Evolutionary conservation across 2,329 filamentous ascomycete genomes (phyloP), one percentile per base, ranked within the genome.

Genomic region (Epichloe sp.): DNA sequence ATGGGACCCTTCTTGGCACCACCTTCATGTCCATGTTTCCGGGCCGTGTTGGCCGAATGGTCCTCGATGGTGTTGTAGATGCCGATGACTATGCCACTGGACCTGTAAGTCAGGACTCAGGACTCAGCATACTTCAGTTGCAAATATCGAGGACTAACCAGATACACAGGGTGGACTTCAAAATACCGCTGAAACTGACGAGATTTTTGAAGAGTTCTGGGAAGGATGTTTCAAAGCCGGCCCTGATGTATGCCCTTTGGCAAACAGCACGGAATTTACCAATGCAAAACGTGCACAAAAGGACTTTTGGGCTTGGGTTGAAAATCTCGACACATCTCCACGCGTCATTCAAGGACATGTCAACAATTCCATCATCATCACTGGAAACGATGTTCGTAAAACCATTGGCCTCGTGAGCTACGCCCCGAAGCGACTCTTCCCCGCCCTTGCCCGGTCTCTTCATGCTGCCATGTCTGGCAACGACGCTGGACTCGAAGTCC

Each of bases 41-140:
- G 0, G 63, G 56, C 0, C 59, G 64, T 2, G 59, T 74, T 2
- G 69, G 63, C 0, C 64, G 70, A 11, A 61, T 75, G 54, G 63
- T 73, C 3, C 59, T 71, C 2, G 69, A 70, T n/a, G 68, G 62
- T 1, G 63, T 71, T 5, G 57, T 56, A 3, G 64, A 71, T 48
- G 55, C 62, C 0, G 54, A 64, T 19, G 68, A 71, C 52, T 71
- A 71, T 48, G 48, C 50, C 14, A 57, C 55, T 43, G 52, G 47
- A 17, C 11, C 37, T n/a, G 52, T 51, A 46, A 54, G 52, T 43
- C 1, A n/a, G 26, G 23, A 26, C 23, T 23, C 23, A 6, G 6
- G 23, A 26, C 2, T 26, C 26, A 31, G 26, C 26, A 31, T 10
- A 4, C 26, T 31, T 31, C 26, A 31, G 26, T 31, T 10, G 26